Percentiles rank a stretch among this genome's conserved stretches.
Evolutionary conservation across 1,284 basidiomycete species (phyloP).

Genomic region (Marasmius oreades): DNA sequence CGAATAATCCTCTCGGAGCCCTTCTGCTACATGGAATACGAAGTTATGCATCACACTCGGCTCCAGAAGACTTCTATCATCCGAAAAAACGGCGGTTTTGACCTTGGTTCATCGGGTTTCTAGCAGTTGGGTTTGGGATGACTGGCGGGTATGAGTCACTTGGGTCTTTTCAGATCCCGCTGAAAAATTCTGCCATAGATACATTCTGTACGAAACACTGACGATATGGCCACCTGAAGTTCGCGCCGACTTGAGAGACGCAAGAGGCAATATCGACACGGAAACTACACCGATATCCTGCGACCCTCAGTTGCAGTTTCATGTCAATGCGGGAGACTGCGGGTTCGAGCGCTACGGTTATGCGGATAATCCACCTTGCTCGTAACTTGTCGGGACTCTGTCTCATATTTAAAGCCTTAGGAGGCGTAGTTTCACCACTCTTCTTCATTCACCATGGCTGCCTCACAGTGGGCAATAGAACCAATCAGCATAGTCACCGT

Average conservation of each 20-base stretch:
- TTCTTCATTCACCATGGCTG: no score
- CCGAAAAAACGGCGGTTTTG: background rate
- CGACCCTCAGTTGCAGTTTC: no score
- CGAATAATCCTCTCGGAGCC: no score
- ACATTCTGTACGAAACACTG: slow-evolving; percentile 57
- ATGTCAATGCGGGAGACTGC: no score
- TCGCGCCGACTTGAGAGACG: slow-evolving; percentile 59
- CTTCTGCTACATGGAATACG: no score
- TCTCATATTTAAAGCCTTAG: no score
- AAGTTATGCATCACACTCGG: background rate
- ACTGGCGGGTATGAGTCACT: slow-evolving; percentile 61
- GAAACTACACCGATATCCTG: no score
- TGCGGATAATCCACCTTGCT: no score
- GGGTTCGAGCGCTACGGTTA: no score
- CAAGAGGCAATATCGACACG: no score
- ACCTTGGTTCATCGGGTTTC: slow-evolving; percentile 36
- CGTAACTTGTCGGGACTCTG: no score
- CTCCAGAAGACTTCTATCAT: background rate
- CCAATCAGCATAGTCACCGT: background rate
- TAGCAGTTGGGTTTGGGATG: slow-evolving; percentile 44
- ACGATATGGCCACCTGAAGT: slow-evolving; percentile 66
- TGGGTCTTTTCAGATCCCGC: slow-evolving; percentile 3
- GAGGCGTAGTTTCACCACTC: no score
- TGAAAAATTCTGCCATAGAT: slow-evolving; percentile 34
- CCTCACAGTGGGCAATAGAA: background rate